These are phyloP conservation scores for Babesia ovata DNA, from an alignment of 169 alveolate genomes.

Conservation along the genomic window DNA sequence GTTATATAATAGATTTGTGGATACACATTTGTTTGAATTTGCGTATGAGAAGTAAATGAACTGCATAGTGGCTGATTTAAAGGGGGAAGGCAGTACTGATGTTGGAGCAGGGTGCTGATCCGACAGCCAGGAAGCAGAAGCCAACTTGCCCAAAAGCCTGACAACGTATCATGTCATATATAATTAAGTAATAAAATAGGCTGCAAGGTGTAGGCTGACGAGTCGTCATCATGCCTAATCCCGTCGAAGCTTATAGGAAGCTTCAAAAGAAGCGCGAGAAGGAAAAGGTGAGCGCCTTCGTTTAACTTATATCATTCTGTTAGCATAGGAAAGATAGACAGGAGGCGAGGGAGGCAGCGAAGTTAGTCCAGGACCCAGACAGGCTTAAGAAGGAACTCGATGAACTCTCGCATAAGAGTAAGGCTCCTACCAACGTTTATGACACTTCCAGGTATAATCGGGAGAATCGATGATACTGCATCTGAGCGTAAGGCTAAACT, in stretches of 20 bases:
- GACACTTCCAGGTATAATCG: slow-evolving; percentile 48
- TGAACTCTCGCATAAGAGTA: slow-evolving; percentile 65
- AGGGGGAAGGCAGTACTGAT: too few relatives aligned
- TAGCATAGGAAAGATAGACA: slow-evolving; percentile 38
- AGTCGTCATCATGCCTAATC: slow-evolving; percentile 48
- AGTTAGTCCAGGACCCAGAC: slow-evolving; percentile 64
- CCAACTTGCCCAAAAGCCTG: too few relatives aligned
- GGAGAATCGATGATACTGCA: slow-evolving; percentile 43
- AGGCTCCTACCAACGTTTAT: not conserved
- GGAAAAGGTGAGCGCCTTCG: slow-evolving; percentile 51
- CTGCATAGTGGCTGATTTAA: too few relatives aligned
- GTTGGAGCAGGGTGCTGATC: too few relatives aligned
- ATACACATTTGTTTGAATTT: too few relatives aligned
- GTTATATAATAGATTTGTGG: too few relatives aligned
- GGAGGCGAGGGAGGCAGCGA: slow-evolving; percentile 55
- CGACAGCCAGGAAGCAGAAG: too few relatives aligned
- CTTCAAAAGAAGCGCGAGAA: slow-evolving; percentile 63
- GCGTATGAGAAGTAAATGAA: too few relatives aligned
- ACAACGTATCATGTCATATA: too few relatives aligned
- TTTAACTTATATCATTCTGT: not conserved
- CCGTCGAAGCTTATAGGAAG: slow-evolving; percentile 60
- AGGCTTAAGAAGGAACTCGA: slow-evolving; percentile 64
- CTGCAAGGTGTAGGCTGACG: not conserved
- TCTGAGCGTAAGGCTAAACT: slow-evolving; percentile 61
- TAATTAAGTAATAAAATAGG: too few relatives aligned